Evolutionary conservation across 2,329 filamentous ascomycete species (phyloP), one percentile per base, ranked within the genome.

Genomic region (Leptosphaerulina australis): DNA sequence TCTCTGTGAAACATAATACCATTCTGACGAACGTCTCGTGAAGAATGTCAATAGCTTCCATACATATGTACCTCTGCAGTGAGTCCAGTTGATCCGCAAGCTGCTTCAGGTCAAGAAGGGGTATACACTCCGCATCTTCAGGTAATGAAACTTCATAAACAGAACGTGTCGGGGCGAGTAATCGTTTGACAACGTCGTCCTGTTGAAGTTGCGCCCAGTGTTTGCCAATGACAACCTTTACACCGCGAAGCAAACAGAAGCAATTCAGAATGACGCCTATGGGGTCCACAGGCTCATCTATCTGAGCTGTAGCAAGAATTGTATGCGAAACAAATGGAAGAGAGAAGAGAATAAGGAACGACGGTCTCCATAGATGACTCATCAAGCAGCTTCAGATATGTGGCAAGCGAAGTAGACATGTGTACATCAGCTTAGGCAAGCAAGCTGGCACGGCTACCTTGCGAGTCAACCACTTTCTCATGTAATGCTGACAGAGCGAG

Each of bases 401-500:
- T 62, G 7, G 55, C 58, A 11, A 69, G 50, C 28, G 64, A 57
- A 7, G 52, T 59, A 33, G 60, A 63, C 24, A 69, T 63, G 12
- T 69, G 65, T 6, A 43, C 37, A 43, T 68, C 60, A 20, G 66
- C 66, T 39, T 66, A 65, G 5, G 59, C 48, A 3, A 69, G 45
- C 10, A 69, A 56, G 10, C 25, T 55, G 15, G 55, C 53, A 15
- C 63, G 51, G 18, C 64, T 56, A 3, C 48, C 53, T 18, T 51
- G 50, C 9, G 59, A 34, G 25, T 62, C 53, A 14, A 58, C 49
- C 9, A 59, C 39, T 4, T 59, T 60, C 28, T 68, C 66, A 37
- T 69, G 67, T 3, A 66, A 45, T 21, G 67, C 67, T 14, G 67
- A 58, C 9, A 68, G 47, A 31, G 66, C 67, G 12, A 69, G 55